Conservation (phyloP, 345 rosid species). For the Corchorus capsularis region DNA sequence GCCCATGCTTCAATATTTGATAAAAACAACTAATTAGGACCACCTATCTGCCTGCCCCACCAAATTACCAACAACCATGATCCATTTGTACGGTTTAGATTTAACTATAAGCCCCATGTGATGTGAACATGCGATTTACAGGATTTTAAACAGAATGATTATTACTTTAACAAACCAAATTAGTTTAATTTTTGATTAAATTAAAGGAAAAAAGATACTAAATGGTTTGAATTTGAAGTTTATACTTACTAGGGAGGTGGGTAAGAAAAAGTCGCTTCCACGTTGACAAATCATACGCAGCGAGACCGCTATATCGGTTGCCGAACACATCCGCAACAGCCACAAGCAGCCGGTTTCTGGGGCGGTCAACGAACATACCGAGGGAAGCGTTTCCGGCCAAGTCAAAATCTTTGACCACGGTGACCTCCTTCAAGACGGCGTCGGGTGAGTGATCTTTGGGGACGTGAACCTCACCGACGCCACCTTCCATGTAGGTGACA, state of each 20-base stretch:
- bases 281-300: constrained; percentile 84
- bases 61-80: not conserved
- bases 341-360: constrained; percentile 74
- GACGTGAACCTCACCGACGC: constrained; percentile 64
- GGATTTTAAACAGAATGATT: not conserved
- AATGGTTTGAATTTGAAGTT: not conserved
- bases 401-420: constrained; percentile 64
- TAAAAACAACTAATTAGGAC: not conserved
- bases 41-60: not conserved
- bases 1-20: too few relatives aligned
- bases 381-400: constrained; percentile 68
- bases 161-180: not conserved
- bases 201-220: not conserved
- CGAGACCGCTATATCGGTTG: constrained; percentile 60
- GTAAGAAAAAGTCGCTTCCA: constrained; percentile 76
- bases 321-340: constrained; percentile 63
- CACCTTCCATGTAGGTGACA: constrained; percentile 78
- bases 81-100: not conserved
- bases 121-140: not conserved
- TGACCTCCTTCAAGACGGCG: constrained; percentile 50
- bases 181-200: too few relatives aligned
- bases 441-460: constrained; percentile 35
- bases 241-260: constrained; percentile 57
- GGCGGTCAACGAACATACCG: constrained; percentile 64
- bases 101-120: not conserved